These are phyloP conservation scores for Calonectria pseudoreteaudii DNA, from an alignment of 2,329 filamentous ascomycete species.

Conservation along the genomic window DNA sequence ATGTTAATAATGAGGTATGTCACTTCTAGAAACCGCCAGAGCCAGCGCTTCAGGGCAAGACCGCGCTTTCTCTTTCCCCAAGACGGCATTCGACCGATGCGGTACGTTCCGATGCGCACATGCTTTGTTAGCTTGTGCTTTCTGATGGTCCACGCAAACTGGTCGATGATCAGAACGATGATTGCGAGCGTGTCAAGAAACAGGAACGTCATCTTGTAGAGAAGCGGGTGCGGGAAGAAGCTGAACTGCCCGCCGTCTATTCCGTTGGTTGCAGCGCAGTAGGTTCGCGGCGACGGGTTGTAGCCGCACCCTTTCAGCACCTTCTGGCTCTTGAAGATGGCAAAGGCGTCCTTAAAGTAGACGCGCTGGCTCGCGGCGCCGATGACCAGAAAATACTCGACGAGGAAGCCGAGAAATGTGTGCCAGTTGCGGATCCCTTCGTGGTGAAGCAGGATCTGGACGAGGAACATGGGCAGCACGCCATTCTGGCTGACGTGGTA, in stretches of 20 bases:
- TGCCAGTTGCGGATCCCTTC: constrained; percentile 56
- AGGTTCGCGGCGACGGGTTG: constrained; percentile 53
- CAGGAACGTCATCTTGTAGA: constrained; percentile 53
- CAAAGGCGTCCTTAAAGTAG: constrained; percentile 49
- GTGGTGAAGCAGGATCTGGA: constrained; percentile 53
- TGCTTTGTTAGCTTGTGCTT: constrained; percentile 48
- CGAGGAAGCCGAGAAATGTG: constrained; percentile 53
- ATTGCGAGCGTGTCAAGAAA: constrained; percentile 52
- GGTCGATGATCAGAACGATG: constrained; percentile 48
- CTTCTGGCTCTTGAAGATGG: constrained; percentile 48
- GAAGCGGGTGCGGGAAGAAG: constrained; percentile 52
- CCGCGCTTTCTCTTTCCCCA: constrained; percentile 45
- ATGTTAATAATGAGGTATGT: constrained; percentile 52
- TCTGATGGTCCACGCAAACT: constrained; percentile 52
- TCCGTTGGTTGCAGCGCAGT: constrained; percentile 50
- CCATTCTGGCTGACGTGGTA: constrained; percentile 53
- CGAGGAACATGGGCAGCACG: constrained; percentile 52
- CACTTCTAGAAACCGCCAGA: constrained; percentile 52
- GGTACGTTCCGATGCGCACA: constrained; percentile 46
- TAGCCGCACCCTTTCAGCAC: constrained; percentile 47
- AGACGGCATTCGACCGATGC: constrained; percentile 47
- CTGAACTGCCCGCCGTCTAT: constrained; percentile 48
- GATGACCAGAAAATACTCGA: constrained; percentile 52
- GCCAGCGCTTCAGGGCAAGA: constrained; percentile 44
- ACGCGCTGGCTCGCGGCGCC: constrained; percentile 53